phyloP scores from a whole-genome alignment of 2,329 filamentous ascomycete species.

The Cordyceps javanica region DNA sequence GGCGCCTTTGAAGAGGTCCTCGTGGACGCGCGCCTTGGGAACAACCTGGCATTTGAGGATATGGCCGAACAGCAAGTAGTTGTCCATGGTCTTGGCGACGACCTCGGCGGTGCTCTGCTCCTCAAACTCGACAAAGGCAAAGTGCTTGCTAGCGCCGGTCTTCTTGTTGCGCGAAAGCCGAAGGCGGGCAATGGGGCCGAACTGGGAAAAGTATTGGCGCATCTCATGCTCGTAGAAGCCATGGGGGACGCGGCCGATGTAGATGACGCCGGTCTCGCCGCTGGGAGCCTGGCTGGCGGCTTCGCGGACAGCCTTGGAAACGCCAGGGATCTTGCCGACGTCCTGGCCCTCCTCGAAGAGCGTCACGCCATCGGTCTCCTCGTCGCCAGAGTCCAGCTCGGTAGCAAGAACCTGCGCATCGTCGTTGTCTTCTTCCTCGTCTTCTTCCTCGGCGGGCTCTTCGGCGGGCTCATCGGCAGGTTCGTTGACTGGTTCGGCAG shows the following conservation, averaged over 20 bases:
- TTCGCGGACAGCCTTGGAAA: slow-evolving; percentile 39
- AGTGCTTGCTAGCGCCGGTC: slow-evolving; percentile 88
- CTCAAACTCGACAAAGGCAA: slow-evolving; percentile 87
- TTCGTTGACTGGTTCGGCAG: slow-evolving; percentile 19
- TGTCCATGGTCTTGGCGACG: slow-evolving; percentile 93
- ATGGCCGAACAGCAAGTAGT: slow-evolving; percentile 92
- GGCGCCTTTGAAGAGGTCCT: slow-evolving; percentile 81
- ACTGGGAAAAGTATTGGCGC: slow-evolving; percentile 88
- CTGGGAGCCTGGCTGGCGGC: slow-evolving; percentile 31
- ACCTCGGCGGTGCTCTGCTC: slow-evolving; percentile 76
- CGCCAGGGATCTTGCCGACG: slow-evolving; percentile 44
- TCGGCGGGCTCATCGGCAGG: slow-evolving; percentile 19
- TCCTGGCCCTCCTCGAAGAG: slow-evolving; percentile 43
- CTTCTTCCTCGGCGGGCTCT: slow-evolving; percentile 19
- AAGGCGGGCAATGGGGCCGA: slow-evolving; percentile 72
- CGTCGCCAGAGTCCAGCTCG: slow-evolving; percentile 37
- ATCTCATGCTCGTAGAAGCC: slow-evolving; percentile 97
- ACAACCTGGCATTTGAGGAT: slow-evolving; percentile 83
- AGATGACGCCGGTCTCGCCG: slow-evolving; percentile 70
- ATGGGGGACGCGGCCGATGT: slow-evolving; percentile 84
- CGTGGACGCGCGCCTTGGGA: slow-evolving; percentile 69
- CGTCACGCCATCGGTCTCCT: slow-evolving; percentile 30
- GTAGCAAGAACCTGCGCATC: slow-evolving; percentile 38
- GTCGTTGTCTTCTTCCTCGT: slow-evolving; percentile 31
- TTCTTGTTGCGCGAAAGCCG: slow-evolving; percentile 87